These are phyloP conservation scores for Penicillium oxalicum DNA, from an alignment of 2,329 filamentous ascomycete genomes.

Conservation along the genomic window DNA sequence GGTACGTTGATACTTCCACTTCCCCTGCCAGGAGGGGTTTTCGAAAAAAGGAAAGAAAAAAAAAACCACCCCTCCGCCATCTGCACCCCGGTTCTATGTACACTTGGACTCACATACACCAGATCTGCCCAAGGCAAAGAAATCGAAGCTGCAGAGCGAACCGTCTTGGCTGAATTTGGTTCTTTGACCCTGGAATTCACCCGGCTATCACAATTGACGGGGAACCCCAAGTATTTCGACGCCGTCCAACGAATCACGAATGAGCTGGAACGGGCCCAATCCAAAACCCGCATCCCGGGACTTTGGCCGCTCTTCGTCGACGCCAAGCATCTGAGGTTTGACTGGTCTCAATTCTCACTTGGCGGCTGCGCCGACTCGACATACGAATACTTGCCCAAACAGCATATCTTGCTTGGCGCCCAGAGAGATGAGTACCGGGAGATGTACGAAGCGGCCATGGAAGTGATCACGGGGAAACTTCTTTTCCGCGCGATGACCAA, in stretches of 20 bases:
- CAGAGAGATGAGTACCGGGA: conserved; percentile 37
- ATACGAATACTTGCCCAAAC: conserved; percentile 48
- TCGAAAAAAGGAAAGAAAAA: too few relatives aligned
- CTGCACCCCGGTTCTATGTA: too few relatives aligned
- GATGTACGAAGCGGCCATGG: conserved; percentile 40
- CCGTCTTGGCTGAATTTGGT: conserved; percentile 65
- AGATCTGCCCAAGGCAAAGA: conserved; percentile 27
- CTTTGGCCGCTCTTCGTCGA: conserved; percentile 76
- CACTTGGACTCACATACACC: conserved; percentile 24
- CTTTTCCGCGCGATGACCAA: conserved; percentile 43
- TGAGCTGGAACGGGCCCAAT: conserved; percentile 68
- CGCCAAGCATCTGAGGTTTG: conserved; percentile 33
- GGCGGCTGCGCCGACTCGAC: conserved; percentile 45
- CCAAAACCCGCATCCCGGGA: conserved; percentile 63
- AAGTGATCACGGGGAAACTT: conserved; percentile 36
- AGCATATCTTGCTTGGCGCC: conserved; percentile 42
- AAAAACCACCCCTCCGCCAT: too few relatives aligned
- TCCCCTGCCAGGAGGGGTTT: too few relatives aligned
- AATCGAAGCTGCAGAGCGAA: conserved; percentile 51
- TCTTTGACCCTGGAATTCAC: conserved; percentile 89
- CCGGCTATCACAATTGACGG: conserved; percentile 75
- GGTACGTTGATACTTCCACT: conserved; percentile 32
- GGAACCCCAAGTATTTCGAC: conserved; percentile 78
- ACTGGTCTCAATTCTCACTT: conserved; percentile 35
- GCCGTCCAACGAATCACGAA: conserved; percentile 80